Base-by-base conservation (phyloP, 164 flowering plant species). In the Kalanchoe fedtschenkoi region DNA sequence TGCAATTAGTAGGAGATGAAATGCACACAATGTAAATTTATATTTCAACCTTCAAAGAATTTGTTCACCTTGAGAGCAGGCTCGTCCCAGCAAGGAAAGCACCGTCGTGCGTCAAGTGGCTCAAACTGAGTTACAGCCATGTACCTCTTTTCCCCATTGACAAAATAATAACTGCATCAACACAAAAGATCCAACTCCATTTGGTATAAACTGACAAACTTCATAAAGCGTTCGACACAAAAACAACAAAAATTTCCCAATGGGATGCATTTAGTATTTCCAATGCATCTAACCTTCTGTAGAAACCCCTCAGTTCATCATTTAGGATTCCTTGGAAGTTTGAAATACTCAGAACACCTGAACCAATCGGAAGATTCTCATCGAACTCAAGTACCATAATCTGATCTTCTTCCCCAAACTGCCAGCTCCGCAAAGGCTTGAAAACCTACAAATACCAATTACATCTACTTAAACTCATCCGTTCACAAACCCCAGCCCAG, bases 61-160 rank as follows among this genome's bases (percentile, higher is more conserved):
- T n/a, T 3, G 15, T 65, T 17, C n/a, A 93, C 99, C 99, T 95
- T 95, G 66, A 74, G 69, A 71, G 92, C 87, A 62, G 99, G 99
- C 68, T 95, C 99, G 70, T 95, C 99, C 99, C 99, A 95, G 64
- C 99, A 95, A 1, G 99, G 99, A 66, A 95, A 91, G 75, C 99
- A 95, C 26, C 91, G 75, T 67, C 99, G 77, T 2, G 96, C 99
- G 78, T 95, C 96, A 24, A 81, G 95, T 0, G 99, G 83, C 72
- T 95, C 96, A 37, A 95, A 95, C 66, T 95, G 97, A 0, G 97
- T 95, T 37, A 87, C 96, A 5, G 97, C 99, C 97, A 95, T 91
- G 65, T 85, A 87, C 79, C 79, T 87, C 81, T 84, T 91, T 79
- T 85, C 96, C 29, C 97, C 97, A 58, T 86, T 77, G 53, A 74